Percentiles rank a stretch among this genome's conserved stretches.
Conservation (phyloP, 2,329 filamentous ascomycete species). For the Aspergillus texensis region DNA sequence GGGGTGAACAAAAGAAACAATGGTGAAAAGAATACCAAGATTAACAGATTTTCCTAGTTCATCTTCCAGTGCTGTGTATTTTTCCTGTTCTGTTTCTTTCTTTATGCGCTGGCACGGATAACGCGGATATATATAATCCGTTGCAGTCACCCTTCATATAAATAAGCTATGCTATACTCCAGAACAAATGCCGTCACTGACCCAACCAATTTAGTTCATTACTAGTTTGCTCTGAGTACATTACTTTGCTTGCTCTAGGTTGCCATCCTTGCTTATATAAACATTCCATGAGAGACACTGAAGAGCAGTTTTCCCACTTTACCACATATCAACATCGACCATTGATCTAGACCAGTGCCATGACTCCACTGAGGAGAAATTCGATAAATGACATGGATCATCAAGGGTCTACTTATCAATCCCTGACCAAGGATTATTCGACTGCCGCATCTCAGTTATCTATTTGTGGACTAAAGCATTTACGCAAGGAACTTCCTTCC, state of each 20-base stretch:
- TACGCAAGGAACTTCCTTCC: not conserved
- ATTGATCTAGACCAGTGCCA: not conserved
- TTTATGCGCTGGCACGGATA: not conserved
- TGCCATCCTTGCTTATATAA: not conserved
- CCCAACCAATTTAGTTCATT: not conserved
- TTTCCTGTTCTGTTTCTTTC: not conserved
- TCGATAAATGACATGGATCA: not conserved
- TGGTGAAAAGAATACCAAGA: too few relatives aligned
- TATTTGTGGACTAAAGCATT: not conserved
- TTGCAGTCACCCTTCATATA: not conserved
- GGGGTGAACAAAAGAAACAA: too few relatives aligned
- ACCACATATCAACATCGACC: not conserved
- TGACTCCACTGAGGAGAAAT: not conserved
- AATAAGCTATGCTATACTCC: not conserved
- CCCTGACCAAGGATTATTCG: not conserved
- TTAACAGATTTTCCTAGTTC: not conserved
- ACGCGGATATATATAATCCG: not conserved
- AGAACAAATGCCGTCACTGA: not conserved
- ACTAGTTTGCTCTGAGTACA: too few relatives aligned
- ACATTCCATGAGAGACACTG: not conserved
- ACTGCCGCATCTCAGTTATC: not conserved
- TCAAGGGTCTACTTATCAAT: not conserved
- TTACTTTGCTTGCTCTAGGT: not conserved
- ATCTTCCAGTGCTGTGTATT: not conserved
- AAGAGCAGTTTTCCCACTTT: not conserved